Percentiles rank a stretch among this genome's conserved stretches.
phyloP scores from a whole-genome alignment of 1,284 basidiomycete species.

The Cryptococcus sp. region DNA sequence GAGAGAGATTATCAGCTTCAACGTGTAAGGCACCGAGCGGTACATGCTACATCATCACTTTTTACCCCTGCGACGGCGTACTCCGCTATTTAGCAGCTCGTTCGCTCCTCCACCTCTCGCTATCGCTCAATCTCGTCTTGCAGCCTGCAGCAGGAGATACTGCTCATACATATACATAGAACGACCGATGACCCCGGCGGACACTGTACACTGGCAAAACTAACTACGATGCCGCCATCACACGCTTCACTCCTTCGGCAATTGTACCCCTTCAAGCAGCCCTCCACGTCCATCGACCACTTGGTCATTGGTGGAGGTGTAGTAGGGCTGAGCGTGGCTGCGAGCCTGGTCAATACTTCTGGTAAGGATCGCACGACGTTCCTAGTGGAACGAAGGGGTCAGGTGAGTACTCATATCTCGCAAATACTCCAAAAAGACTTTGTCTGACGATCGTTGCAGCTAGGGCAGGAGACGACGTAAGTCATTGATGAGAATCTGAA shows the following conservation, averaged over 20 bases:
- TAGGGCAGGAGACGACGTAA: slow-evolving; percentile 81
- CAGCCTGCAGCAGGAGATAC: too few species aligned
- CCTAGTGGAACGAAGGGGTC: slow-evolving; percentile 76
- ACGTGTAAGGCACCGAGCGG: too few species aligned
- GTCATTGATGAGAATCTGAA: slow-evolving; percentile 14
- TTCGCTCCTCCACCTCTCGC: too few species aligned
- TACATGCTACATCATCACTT: too few species aligned
- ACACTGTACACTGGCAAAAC: too few species aligned
- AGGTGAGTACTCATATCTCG: slow-evolving; percentile 45
- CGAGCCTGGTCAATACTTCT: slow-evolving; percentile 67
- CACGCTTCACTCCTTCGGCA: slow-evolving; percentile 20
- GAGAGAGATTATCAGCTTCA: too few species aligned
- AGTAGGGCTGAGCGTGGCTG: slow-evolving; percentile 83
- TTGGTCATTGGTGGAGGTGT: slow-evolving; percentile 91
- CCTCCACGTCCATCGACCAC: slow-evolving; percentile 79
- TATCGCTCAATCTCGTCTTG: too few species aligned
- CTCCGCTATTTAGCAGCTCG: too few species aligned
- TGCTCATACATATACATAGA: too few species aligned
- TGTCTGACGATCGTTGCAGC: slow-evolving; percentile 17
- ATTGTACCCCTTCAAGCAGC: slow-evolving; percentile 57
- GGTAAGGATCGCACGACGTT: slow-evolving; percentile 71
- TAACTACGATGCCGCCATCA: slow-evolving; percentile 5
- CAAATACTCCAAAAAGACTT: too few species aligned
- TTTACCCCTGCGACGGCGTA: too few species aligned
- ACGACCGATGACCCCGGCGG: too few species aligned